Evolutionary conservation across 1,284 basidiomycete genomes (phyloP).

Genomic region (Microbotryum intermedium): DNA sequence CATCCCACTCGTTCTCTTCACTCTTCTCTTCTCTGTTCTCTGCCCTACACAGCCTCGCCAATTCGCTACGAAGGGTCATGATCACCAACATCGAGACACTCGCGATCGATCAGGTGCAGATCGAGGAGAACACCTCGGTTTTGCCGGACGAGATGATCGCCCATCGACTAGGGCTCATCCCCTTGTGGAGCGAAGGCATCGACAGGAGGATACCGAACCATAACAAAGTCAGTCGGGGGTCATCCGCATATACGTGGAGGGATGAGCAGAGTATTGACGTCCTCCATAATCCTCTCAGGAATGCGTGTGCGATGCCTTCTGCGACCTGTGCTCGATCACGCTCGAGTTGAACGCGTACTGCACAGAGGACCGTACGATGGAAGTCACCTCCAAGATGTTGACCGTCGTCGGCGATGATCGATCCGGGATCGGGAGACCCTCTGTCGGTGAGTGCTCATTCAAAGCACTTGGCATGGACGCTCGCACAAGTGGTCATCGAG

Average conservation of each 20-base stretch:
- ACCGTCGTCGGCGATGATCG: slow-evolving; percentile 46
- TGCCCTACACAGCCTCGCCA: slow-evolving; percentile 57
- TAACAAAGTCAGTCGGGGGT: slow-evolving; percentile 52
- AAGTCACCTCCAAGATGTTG: slow-evolving; percentile 70
- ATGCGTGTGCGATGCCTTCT: slow-evolving; percentile 69
- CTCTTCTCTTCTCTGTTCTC: not conserved
- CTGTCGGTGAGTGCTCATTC: slow-evolving; percentile 13
- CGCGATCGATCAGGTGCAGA: slow-evolving; percentile 97
- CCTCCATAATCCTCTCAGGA: slow-evolving; percentile 50
- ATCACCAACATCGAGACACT: slow-evolving; percentile 93
- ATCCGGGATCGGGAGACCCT: slow-evolving; percentile 39
- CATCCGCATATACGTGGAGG: no score
- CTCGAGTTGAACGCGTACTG: slow-evolving; percentile 64
- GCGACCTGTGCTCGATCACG: slow-evolving; percentile 70
- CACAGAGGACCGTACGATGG: slow-evolving; percentile 53
- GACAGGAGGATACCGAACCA: slow-evolving; percentile 63
- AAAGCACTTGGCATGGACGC: not conserved
- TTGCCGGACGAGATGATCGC: slow-evolving; percentile 96
- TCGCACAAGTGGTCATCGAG: not conserved
- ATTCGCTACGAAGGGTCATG: slow-evolving; percentile 77
- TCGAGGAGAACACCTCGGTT: slow-evolving; percentile 84
- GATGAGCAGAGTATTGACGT: no score
- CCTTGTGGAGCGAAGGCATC: slow-evolving; percentile 56
- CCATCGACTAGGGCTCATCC: slow-evolving; percentile 90
- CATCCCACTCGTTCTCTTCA: not conserved